Base-by-base conservation (phyloP, 78 protist species). In the Guillardia theta region DNA sequence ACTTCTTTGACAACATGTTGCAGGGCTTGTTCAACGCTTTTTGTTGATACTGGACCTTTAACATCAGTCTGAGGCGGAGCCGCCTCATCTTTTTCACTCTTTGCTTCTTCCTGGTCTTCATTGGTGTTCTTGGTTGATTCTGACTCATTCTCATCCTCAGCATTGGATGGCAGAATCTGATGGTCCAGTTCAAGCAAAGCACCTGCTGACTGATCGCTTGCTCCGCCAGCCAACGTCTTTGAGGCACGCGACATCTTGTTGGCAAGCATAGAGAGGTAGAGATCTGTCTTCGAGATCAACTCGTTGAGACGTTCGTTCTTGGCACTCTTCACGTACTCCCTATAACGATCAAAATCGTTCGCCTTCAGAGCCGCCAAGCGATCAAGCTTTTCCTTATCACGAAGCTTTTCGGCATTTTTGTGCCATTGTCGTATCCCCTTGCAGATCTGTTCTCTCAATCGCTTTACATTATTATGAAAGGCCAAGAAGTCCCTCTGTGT, bases 251-350 rank as follows among this genome's bases (percentile, higher is more conserved):
- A 70, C 83, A 70, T 70, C 70, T 58, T 58, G 6, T 24, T 9
- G 27, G 70, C 70, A 24, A 58, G 70, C 70, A 24, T 30, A 24
- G 70, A 12, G 36, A 70, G 83, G 83, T 70, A 70, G 41, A 36
- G 36, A 43, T 70, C 83, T 1, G 83, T 70, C 36, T 24, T 12
- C 8, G 33, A 15, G 83, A 70, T 70, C 36, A 70, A 43, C 83
- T 70, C 83, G 46, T 36, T 24, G 41, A 70, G 83, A 6, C 83
- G 83, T 43, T 70, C 83, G 83, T 70, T 70, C 83, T 70, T 70
- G 41, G 83, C 83, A 36, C 36, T 33, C 41, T 70, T 70, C n/a
- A 70, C 83, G 36, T 33, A 70, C 83, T 70, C 83, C 46, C 83
- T 36, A 43, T 70, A 70, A 36, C 36, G n/a, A 43, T 70, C 83